These are phyloP conservation scores for Dendrobium huoshanense DNA, from an alignment of 106 monocot genomes.

Conservation along the genomic window DNA sequence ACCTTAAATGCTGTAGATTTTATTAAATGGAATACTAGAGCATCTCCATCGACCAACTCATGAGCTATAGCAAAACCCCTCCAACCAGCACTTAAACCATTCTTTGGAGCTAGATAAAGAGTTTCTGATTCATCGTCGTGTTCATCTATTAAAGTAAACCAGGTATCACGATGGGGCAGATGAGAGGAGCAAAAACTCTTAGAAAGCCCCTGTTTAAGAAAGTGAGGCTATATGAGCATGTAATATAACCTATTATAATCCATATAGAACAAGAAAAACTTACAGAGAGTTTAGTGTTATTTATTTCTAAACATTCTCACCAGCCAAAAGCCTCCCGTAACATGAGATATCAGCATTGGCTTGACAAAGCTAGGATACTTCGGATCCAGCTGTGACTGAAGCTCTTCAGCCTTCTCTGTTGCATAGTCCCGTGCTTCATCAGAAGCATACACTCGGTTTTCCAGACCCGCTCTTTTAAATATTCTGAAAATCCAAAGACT, in stretches of 20 bases:
- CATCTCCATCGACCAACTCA: slow-evolving; percentile 75
- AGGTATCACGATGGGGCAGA: slow-evolving; percentile 41
- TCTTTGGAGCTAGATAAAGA: slow-evolving; percentile 47
- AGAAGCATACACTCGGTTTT: slow-evolving; percentile 58
- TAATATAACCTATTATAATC: background rate
- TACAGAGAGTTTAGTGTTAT: background rate
- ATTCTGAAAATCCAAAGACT: background rate
- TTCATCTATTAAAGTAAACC: slow-evolving; percentile 52
- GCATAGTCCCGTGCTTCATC: slow-evolving; percentile 62
- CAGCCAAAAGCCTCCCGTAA: slow-evolving; percentile 95
- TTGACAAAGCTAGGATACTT: slow-evolving; percentile 55
- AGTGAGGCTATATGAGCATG: background rate
- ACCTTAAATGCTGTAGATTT: slow-evolving; percentile 63
- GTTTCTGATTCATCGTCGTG: slow-evolving; percentile 32
- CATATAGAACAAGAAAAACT: background rate
- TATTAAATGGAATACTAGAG: slow-evolving; percentile 59
- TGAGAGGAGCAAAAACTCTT: slow-evolving; percentile 37
- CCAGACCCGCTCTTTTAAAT: slow-evolving; percentile 21
- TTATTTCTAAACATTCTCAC: slow-evolving; percentile 19
- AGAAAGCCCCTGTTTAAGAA: slow-evolving; percentile 53
- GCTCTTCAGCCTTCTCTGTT: slow-evolving; percentile 38
- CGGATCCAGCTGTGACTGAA: slow-evolving; percentile 34
- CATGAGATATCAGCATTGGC: slow-evolving; percentile 82
- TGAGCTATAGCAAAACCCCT: slow-evolving; percentile 62
- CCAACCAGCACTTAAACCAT: slow-evolving; percentile 69